Evolutionary conservation across 441 rosid species (phyloP).

Genomic region (Euphorbia schlechtendalii): DNA sequence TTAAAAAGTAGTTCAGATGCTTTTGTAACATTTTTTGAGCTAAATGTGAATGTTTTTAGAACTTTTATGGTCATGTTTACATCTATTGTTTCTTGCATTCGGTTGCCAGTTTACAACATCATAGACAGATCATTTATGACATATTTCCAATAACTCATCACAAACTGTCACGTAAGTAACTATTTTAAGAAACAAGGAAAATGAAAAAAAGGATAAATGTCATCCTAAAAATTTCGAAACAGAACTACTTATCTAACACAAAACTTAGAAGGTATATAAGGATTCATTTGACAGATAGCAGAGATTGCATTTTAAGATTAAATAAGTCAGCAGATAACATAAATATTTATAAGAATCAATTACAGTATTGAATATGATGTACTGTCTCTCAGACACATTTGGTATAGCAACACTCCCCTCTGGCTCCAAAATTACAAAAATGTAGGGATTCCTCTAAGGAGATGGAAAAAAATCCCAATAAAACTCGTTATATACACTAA

Average conservation of each 20-base stretch:
- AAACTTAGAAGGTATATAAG: not conserved
- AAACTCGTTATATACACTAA: constrained; percentile 4
- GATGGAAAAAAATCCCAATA: not conserved
- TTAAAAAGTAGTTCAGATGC: not conserved
- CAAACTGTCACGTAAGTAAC: constrained; percentile 44
- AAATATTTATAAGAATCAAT: constrained; percentile 6
- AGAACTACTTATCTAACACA: not conserved
- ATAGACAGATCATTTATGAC: constrained; percentile 70
- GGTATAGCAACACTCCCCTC: constrained; percentile 78
- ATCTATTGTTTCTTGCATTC: constrained; percentile 15
- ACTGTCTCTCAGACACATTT: constrained; percentile 42
- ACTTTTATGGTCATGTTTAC: constrained; percentile 11
- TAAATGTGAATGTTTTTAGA: too few relatives aligned
- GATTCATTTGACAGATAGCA: not conserved
- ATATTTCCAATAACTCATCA: constrained; percentile 75
- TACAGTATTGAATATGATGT: constrained; percentile 76
- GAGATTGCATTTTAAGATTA: not conserved
- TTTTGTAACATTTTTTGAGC: not conserved
- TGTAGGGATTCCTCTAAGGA: constrained; percentile 40
- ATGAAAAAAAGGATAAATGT: not conserved
- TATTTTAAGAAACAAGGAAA: not conserved
- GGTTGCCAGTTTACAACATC: constrained; percentile 48
- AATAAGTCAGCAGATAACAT: not conserved
- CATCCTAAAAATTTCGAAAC: not conserved
- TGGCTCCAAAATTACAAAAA: constrained; percentile 68